These are phyloP conservation scores for Metschnikowia cerradonensis DNA, from an alignment of 805 yeast genomes.

Conservation along the genomic window DNA sequence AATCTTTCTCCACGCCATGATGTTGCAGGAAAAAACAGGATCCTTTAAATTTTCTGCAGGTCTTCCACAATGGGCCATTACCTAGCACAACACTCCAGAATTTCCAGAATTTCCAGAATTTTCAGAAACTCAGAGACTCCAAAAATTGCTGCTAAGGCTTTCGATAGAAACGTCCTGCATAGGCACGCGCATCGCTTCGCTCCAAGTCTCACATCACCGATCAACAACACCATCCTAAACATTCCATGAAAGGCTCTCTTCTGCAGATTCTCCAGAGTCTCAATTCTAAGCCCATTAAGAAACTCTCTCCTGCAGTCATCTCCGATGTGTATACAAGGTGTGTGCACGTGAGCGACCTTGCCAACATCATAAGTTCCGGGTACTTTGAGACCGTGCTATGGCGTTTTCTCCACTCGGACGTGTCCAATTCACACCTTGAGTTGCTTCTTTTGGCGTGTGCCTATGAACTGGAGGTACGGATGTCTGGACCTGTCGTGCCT, in stretches of 20 bases:
- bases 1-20: conserved; percentile 47
- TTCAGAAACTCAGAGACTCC: no score
- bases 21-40: background rate
- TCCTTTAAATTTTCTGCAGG: background rate
- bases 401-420: conserved; percentile 38
- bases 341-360: conserved; percentile 4
- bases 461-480: conserved; percentile 2
- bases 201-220: background rate
- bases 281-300: conserved; percentile 8
- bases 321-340: conserved; percentile 10
- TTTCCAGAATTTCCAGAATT: no score
- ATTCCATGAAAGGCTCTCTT: conserved; percentile 2
- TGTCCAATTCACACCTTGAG: conserved; percentile 38
- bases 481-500: background rate
- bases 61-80: background rate
- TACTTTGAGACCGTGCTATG: conserved; percentile 35
- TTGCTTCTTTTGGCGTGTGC: conserved; percentile 22
- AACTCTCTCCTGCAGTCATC: conserved; percentile 8
- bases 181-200: conserved; percentile 2
- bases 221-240: background rate
- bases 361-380: conserved; percentile 12
- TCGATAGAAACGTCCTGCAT: background rate
- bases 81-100: background rate
- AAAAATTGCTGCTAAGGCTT: background rate
- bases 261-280: conserved; percentile 5